A percentile compares a stretch with the other conserved stretches of the same genome.
Conservation (phyloP, 306 rosid genomes). For the Lotus japonicus region DNA sequence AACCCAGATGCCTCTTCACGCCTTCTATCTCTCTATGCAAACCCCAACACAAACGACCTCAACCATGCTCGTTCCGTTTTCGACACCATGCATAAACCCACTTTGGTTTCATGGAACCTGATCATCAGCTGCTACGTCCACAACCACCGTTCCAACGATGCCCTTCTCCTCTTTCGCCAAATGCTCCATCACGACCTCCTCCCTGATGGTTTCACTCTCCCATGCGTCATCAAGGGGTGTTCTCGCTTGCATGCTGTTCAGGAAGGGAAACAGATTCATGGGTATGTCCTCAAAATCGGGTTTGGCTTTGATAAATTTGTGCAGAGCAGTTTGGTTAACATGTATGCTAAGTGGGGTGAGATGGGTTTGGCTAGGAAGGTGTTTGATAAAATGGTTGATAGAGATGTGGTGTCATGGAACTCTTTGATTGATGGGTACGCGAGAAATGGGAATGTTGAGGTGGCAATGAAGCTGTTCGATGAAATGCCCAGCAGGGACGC, state of each 20-base stretch:
- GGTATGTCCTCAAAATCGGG: slow-evolving; percentile 41
- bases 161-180: slow-evolving; percentile 31
- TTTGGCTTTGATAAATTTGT: slow-evolving; percentile 43
- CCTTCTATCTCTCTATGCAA: slow-evolving; percentile 41
- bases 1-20: slow-evolving; percentile 34
- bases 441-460: slow-evolving; percentile 37
- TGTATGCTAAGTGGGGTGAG: slow-evolving; percentile 51
- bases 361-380: slow-evolving; percentile 38
- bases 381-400: slow-evolving; percentile 38
- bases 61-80: slow-evolving; percentile 37
- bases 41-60: slow-evolving; percentile 42
- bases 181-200: slow-evolving; percentile 23
- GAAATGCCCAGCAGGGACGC: slow-evolving; percentile 43
- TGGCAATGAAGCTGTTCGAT: slow-evolving; percentile 37
- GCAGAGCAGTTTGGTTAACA: slow-evolving; percentile 48
- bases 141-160: slow-evolving; percentile 42
- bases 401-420: slow-evolving; percentile 47
- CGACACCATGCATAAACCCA: slow-evolving; percentile 25
- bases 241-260: slow-evolving; percentile 35
- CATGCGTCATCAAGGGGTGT: slow-evolving; percentile 47
- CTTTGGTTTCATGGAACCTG: slow-evolving; percentile 37
- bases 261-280: slow-evolving; percentile 56
- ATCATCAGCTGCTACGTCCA: slow-evolving; percentile 37
- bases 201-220: slow-evolving; percentile 46
- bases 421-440: slow-evolving; percentile 47